phyloP scores from a whole-genome alignment of 1,139 yeast species.

The Suhomyces bolitotheri region DNA sequence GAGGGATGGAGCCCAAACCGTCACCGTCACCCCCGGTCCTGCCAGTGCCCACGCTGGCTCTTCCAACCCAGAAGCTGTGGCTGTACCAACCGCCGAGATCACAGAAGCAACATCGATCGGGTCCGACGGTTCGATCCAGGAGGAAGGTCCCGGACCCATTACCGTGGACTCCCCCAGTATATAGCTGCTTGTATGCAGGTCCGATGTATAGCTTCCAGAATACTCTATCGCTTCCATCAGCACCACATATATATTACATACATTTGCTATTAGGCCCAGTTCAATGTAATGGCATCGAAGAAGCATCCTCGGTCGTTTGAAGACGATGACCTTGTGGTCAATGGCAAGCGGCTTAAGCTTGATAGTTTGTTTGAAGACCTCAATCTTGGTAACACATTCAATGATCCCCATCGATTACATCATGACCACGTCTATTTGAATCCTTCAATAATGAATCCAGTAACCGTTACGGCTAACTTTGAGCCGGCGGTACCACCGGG shows the following conservation, averaged over 20 bases:
- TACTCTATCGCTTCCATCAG: constrained; percentile 10
- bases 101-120: not conserved
- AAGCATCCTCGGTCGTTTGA: constrained; percentile 18
- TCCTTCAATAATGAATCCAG: no score
- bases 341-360: constrained; percentile 27
- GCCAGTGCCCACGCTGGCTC: no score
- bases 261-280: not conserved
- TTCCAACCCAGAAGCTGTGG: no score
- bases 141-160: no score
- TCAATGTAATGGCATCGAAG: constrained; percentile 10
- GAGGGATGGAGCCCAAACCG: constrained; percentile 1
- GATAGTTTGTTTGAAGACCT: constrained; percentile 24
- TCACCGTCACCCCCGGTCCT: constrained; percentile 4
- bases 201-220: constrained; percentile 14
- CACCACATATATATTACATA: not conserved
- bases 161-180: no score
- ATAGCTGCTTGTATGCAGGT: constrained; percentile 12
- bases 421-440: no score
- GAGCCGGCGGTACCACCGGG: not conserved
- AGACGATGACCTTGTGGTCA: constrained; percentile 17
- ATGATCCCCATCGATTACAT: not conserved
- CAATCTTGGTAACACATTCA: constrained; percentile 13
- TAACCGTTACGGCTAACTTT: not conserved
- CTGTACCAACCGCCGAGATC: not conserved
- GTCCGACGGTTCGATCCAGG: no score